Evolutionary conservation across 805 yeast species (phyloP).

Genomic region (Brettanomyces sp.): DNA sequence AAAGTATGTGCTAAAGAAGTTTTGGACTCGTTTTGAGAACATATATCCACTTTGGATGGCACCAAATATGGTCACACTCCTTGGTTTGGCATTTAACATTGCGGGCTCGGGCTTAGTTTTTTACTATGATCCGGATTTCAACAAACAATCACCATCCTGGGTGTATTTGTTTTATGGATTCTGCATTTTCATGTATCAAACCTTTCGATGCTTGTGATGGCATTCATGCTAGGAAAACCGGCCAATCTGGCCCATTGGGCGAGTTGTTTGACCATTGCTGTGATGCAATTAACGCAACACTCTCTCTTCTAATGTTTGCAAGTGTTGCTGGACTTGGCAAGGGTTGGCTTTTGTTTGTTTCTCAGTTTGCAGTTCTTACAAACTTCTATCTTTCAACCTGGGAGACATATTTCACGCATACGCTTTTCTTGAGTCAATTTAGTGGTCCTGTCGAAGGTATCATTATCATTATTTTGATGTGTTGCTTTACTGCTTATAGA

Average conservation of each 20-base stretch:
- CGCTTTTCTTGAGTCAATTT: slow-evolving; percentile 62
- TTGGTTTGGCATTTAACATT: slow-evolving; percentile 67
- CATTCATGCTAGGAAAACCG: slow-evolving; percentile 87
- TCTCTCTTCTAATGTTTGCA: slow-evolving; percentile 65
- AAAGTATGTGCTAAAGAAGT: slow-evolving; percentile 66
- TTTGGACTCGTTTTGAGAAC: slow-evolving; percentile 66
- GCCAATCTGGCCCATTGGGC: slow-evolving; percentile 91
- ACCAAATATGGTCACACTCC: slow-evolving; percentile 80
- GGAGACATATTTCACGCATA: slow-evolving; percentile 93
- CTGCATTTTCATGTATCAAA: slow-evolving; percentile 83
- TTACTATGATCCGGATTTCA: slow-evolving; percentile 62
- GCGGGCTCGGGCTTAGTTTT: slow-evolving; percentile 56
- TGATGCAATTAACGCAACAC: slow-evolving; percentile 59
- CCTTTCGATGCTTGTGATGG: slow-evolving; percentile 98
- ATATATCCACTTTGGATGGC: slow-evolving; percentile 85
- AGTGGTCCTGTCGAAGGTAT: slow-evolving; percentile 97
- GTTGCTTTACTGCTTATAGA: slow-evolving; percentile 49
- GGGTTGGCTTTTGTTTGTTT: slow-evolving; percentile 46
- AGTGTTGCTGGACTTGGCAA: slow-evolving; percentile 74
- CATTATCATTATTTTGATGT: slow-evolving; percentile 47
- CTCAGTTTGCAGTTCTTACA: slow-evolving; percentile 66
- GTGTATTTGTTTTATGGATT: slow-evolving; percentile 67
- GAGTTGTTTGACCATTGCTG: slow-evolving; percentile 89
- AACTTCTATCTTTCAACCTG: slow-evolving; percentile 88
- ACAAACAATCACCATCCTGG: slow-evolving; percentile 62